A percentile compares a stretch with the other conserved stretches of the same genome.
These are phyloP conservation scores for Eutrema heterophyllum DNA, from an alignment of 345 rosid species.

Conservation along the genomic window DNA sequence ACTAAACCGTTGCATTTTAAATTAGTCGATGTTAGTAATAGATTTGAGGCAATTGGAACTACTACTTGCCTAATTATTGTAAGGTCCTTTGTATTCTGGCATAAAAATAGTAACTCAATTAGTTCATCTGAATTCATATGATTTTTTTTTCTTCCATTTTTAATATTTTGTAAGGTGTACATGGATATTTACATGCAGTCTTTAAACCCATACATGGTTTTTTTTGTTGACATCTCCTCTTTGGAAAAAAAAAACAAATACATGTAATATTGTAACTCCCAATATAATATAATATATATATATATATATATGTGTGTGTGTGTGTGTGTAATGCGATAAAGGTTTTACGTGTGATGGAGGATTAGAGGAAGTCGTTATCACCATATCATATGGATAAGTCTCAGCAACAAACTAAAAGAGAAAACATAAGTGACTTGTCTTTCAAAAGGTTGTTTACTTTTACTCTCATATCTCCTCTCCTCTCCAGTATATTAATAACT, in stretches of 20 bases:
- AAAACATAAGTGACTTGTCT: slow-evolving; percentile 13
- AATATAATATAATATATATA: background rate
- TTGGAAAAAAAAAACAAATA: background rate
- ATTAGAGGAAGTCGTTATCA: slow-evolving; percentile 25
- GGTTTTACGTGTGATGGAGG: slow-evolving; percentile 16
- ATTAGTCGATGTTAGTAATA: background rate
- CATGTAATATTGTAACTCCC: background rate
- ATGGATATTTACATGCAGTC: background rate
- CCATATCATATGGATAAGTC: slow-evolving; percentile 22
- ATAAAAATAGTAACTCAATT: background rate
- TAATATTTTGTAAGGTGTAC: background rate
- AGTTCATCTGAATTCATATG: background rate
- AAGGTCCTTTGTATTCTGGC: background rate
- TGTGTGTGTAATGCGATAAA: background rate
- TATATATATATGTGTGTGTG: no score
- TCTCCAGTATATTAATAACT: background rate
- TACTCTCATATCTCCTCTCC: background rate
- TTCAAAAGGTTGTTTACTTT: slow-evolving; percentile 14
- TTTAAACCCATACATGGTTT: background rate
- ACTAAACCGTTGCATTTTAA: background rate
- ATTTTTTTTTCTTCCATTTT: background rate
- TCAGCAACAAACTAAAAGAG: slow-evolving; percentile 18
- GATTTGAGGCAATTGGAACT: background rate
- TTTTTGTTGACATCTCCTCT: background rate
- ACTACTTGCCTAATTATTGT: background rate